phyloP scores from a whole-genome alignment of 2,329 filamentous ascomycete genomes.

The Ophiostoma ulmi region DNA sequence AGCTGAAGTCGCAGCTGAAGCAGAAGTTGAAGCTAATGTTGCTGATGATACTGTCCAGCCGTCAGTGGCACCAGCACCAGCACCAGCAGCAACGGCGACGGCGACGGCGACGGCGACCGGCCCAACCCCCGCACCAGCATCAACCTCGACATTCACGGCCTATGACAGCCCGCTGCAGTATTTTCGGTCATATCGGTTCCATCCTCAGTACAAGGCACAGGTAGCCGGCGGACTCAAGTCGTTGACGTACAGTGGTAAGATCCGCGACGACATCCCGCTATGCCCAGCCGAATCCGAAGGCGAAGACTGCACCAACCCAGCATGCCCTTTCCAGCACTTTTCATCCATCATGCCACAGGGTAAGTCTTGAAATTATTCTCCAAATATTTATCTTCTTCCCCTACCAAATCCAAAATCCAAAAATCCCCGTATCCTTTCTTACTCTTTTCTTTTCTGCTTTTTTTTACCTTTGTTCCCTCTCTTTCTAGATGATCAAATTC shows the following conservation, averaged over 20 bases:
- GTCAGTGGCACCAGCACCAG: background rate
- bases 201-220: constrained; percentile 65
- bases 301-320: constrained; percentile 62
- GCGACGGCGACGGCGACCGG: background rate
- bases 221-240: constrained; percentile 77
- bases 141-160: constrained; percentile 38
- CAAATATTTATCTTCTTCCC: constrained; percentile 21
- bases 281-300: constrained; percentile 72
- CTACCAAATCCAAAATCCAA: background rate
- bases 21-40: background rate
- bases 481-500: constrained; percentile 63
- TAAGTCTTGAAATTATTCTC: constrained; percentile 49
- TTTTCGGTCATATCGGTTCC: constrained; percentile 87
- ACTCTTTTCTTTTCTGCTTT: constrained; percentile 39
- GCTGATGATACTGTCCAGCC: background rate
- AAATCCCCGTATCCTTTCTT: constrained; percentile 30
- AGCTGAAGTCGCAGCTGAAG: background rate
- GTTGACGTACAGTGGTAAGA: constrained; percentile 87
- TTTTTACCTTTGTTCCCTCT: constrained; percentile 31
- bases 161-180: constrained; percentile 79
- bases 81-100: background rate
- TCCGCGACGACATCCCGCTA: constrained; percentile 67
- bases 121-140: background rate
- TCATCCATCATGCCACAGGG: constrained; percentile 64
- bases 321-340: constrained; percentile 78